A percentile compares a stretch with the other conserved stretches of the same genome.
Conservation (phyloP, 176 grass and related monocot species). For the Paspalum notatum region DNA sequence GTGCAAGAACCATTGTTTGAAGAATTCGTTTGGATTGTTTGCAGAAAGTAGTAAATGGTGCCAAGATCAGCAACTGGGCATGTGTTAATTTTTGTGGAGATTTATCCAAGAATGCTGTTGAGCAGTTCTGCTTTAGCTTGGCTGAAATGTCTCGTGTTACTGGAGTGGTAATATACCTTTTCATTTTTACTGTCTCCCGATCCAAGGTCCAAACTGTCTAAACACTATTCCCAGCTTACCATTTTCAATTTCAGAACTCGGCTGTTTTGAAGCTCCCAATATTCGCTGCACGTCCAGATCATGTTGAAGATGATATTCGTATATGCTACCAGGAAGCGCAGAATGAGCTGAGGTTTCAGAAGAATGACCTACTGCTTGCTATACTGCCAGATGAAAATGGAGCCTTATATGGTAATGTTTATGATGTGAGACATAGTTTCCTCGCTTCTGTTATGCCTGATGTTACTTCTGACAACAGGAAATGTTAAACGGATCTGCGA, state of each 20-base stretch:
- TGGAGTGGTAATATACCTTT: conserved; percentile 42
- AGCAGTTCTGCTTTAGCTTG: conserved; percentile 8
- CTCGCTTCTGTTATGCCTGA: background rate
- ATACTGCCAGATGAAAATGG: conserved; percentile 59
- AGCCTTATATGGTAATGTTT: conserved; percentile 51
- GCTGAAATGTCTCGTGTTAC: background rate
- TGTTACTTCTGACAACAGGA: conserved; percentile 29
- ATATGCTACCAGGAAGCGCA: background rate
- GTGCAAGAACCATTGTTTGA: too few relatives aligned
- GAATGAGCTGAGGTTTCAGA: background rate
- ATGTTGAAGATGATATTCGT: conserved; percentile 33
- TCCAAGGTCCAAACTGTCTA: background rate
- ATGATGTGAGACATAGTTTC: background rate
- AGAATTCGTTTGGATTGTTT: conserved; percentile 4
- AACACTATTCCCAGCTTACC: background rate
- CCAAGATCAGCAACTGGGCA: conserved; percentile 20
- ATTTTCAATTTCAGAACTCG: conserved; percentile 30
- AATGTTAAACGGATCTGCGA: conserved; percentile 62
- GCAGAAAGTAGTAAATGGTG: conserved; percentile 53
- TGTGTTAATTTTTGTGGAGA: conserved; percentile 29
- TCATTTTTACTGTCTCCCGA: background rate
- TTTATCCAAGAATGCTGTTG: background rate
- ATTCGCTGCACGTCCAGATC: conserved; percentile 4
- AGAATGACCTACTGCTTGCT: conserved; percentile 56
- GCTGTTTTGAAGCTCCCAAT: background rate